Conservation (phyloP, 331 rosid species). For the Acacia concinna region DNA sequence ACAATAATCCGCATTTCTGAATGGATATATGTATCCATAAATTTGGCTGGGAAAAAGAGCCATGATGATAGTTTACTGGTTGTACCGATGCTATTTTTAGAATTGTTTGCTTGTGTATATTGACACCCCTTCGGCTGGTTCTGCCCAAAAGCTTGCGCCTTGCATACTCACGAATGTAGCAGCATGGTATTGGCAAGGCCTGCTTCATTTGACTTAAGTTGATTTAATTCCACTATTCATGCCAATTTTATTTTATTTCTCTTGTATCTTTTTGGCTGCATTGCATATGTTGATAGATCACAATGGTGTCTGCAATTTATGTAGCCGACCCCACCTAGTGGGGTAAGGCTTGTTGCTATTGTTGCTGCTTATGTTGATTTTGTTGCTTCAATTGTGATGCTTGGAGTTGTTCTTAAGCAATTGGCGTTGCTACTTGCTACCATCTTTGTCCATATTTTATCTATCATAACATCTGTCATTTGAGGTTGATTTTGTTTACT, state of each 20-base stretch:
- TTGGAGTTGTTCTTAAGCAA: neutral
- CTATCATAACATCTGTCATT: neutral
- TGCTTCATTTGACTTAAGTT: neutral
- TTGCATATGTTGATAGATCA: neutral
- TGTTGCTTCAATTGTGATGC: slow-evolving; percentile 11
- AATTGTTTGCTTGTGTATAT: neutral
- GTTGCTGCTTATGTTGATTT: neutral
- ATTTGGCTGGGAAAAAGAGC: neutral
- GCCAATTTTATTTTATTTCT: neutral
- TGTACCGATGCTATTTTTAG: too few relatives aligned
- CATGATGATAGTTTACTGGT: neutral
- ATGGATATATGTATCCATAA: neutral
- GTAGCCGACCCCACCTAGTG: too few relatives aligned
- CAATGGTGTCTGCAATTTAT: too few relatives aligned
- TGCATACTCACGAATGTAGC: neutral
- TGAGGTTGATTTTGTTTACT: slow-evolving; percentile 6
- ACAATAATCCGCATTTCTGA: neutral
- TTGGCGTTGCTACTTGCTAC: neutral
- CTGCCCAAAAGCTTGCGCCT: neutral
- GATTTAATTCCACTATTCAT: neutral
- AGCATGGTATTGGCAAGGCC: neutral
- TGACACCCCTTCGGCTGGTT: neutral
- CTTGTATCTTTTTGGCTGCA: neutral
- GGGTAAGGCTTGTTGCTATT: too few relatives aligned
- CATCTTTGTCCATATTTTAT: neutral